phyloP scores from a whole-genome alignment of 2,329 filamentous ascomycete genomes.

The Xylogone sp. region DNA sequence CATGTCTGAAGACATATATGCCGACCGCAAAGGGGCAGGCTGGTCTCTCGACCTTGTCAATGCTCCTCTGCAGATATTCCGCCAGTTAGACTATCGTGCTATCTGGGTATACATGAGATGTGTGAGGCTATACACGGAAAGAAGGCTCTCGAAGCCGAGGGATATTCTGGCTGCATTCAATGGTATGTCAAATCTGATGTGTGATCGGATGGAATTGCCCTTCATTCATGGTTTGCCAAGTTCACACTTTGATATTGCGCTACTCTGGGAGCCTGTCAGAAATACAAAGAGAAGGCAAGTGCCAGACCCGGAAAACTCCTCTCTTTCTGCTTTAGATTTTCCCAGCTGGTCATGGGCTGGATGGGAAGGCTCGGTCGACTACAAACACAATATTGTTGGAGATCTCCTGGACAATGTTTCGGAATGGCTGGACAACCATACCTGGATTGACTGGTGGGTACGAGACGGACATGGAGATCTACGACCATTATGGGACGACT shows the following conservation, averaged over 20 bases:
- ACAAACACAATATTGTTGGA: constrained; percentile 13
- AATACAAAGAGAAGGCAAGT: too few relatives aligned
- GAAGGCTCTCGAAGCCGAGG: constrained; percentile 20
- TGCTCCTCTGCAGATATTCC: constrained; percentile 24
- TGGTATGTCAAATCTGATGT: constrained; percentile 26
- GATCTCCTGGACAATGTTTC: constrained; percentile 24
- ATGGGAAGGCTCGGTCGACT: constrained; percentile 23
- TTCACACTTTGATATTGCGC: constrained; percentile 31
- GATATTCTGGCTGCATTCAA: constrained; percentile 32
- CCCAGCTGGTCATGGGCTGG: constrained; percentile 35
- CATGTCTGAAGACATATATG: constrained; percentile 27
- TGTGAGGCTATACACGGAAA: constrained; percentile 26
- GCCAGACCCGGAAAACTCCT: constrained; percentile 15
- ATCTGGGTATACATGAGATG: constrained; percentile 28
- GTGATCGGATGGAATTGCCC: constrained; percentile 17
- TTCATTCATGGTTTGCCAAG: constrained; percentile 28
- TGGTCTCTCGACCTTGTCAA: constrained; percentile 29
- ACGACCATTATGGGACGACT: constrained; percentile 26
- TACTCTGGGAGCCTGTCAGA: constrained; percentile 27
- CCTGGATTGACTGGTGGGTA: constrained; percentile 34
- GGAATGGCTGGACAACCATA: constrained; percentile 31
- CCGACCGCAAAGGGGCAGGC: constrained; percentile 18
- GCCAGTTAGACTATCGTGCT: constrained; percentile 20
- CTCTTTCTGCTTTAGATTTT: too few relatives aligned
- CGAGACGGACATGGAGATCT: constrained; percentile 28